Evolutionary conservation across 768 basidiomycete genomes (phyloP), one percentile per base, ranked within the genome.

Genomic region (Boletus bicolor): DNA sequence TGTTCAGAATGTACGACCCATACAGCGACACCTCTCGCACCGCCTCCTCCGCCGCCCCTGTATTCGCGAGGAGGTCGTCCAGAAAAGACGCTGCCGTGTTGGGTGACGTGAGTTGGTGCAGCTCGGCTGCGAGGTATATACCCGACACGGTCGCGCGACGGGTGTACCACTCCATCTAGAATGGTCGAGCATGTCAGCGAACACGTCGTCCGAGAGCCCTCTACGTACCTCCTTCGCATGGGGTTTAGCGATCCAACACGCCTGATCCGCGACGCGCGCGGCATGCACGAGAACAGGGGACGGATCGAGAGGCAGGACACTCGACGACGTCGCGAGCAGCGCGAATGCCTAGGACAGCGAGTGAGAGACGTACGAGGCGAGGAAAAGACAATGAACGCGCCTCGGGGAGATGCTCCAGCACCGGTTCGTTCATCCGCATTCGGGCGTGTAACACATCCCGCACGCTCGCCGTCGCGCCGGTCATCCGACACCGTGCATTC

Each of bases 101-200:
- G 5, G 91, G 88, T 2, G 91, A 93, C 0, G 82, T 79, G n/a
- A 93, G 66, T 65, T 93, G 91, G 64, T 92, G 91, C 15, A 93
- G 75, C 71, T 93, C 91, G 57, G 89, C 82, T n/a, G 86, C 84
- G 14, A 81, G 76, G 61, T 93, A 93, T 14, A 89, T 73, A 1
- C 80, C 77, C 7, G 87, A 83, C 32, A 92, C 64, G 1, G 87
- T 80, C 0, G 80, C 82, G 35, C 91, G 77, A 36, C 76, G 80
- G 7, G 84, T 73, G 68, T 91, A 91, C 91, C 91, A 93, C 8
- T 80, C 75, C 49, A 83, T 72, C 90, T 91, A 52, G 21, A 15
- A 36, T 14, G 21, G 14, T 28, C 46, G 36, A 15, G 28, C n/a
- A 5, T 6, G 34, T 54, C 28, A 55, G 48, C 52, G 6, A 37